These are phyloP conservation scores for Fraxinus latifolia DNA, from an alignment of 305 asterid species.

Conservation along the genomic window DNA sequence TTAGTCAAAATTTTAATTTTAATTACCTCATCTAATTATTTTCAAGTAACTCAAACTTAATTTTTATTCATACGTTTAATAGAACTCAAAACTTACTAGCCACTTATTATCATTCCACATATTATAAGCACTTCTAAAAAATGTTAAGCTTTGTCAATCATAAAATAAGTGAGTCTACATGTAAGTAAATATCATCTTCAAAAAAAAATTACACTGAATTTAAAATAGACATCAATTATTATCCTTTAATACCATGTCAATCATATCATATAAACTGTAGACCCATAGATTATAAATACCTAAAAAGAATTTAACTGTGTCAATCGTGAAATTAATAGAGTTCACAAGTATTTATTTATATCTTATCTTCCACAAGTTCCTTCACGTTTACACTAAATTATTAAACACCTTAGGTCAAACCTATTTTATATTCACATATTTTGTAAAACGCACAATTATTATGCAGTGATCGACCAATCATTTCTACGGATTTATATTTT, in stretches of 20 bases:
- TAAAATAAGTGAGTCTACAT: not conserved
- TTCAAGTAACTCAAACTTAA: not conserved
- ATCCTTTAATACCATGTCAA: not conserved
- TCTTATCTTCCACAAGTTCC: not conserved
- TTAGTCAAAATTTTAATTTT: not conserved
- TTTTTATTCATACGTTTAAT: not conserved
- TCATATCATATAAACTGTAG: not conserved
- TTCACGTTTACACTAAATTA: not conserved
- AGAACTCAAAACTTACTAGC: too few relatives aligned
- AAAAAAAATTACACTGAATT: not conserved
- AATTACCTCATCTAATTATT: not conserved
- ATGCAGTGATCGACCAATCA: not conserved
- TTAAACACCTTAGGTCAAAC: not conserved
- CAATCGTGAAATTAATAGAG: not conserved
- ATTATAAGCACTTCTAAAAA: not conserved
- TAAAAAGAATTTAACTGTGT: not conserved
- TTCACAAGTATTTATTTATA: not conserved
- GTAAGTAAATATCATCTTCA: not conserved
- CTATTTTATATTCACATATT: not conserved
- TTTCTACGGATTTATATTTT: not conserved
- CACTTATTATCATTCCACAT: not conserved
- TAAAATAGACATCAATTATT: not conserved
- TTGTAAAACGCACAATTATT: not conserved
- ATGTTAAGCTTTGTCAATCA: not conserved
- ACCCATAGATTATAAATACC: not conserved